These are phyloP conservation scores for Jackrogersella minutella DNA, from an alignment of 495 filamentous ascomycete species.

Conservation along the genomic window DNA sequence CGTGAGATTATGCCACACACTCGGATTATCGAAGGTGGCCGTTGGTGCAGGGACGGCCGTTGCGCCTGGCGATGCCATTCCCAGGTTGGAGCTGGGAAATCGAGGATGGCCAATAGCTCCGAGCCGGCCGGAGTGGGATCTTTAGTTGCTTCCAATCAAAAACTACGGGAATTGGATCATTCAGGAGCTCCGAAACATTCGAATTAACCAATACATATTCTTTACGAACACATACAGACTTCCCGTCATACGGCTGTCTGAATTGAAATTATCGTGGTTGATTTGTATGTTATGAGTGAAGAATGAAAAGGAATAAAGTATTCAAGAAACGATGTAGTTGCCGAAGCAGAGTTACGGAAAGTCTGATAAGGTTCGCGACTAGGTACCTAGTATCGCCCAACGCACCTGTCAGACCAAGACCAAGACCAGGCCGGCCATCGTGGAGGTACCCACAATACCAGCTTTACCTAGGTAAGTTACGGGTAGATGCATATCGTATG, in stretches of 20 bases:
- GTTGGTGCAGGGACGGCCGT: constrained; percentile 35
- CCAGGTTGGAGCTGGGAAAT: neutral
- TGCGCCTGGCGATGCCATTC: constrained; percentile 44
- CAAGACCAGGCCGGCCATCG: neutral
- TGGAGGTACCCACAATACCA: neutral
- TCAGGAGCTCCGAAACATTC: constrained; percentile 22
- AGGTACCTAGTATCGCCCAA: no score
- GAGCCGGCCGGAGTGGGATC: constrained; percentile 22
- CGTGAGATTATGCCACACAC: constrained; percentile 58
- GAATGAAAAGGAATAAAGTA: neutral
- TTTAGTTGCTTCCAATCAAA: constrained; percentile 35
- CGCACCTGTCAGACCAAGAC: neutral
- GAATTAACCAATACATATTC: constrained; percentile 31
- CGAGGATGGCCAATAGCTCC: constrained; percentile 29
- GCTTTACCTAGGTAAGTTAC: neutral
- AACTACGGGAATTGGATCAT: constrained; percentile 8
- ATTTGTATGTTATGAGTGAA: neutral
- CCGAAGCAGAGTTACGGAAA: constrained; percentile 18
- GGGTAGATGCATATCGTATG: constrained; percentile 6
- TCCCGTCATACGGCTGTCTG: constrained; percentile 5
- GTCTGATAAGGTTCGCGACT: constrained; percentile 15
- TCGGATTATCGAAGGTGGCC: constrained; percentile 49
- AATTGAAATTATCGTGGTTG: neutral
- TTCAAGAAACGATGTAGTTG: constrained; percentile 2
- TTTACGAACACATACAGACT: constrained; percentile 2